Percentiles rank a stretch among this genome's conserved stretches.
These are phyloP conservation scores for Leishmania aethiopica DNA, from an alignment of 208 protist species.

Conservation along the genomic window DNA sequence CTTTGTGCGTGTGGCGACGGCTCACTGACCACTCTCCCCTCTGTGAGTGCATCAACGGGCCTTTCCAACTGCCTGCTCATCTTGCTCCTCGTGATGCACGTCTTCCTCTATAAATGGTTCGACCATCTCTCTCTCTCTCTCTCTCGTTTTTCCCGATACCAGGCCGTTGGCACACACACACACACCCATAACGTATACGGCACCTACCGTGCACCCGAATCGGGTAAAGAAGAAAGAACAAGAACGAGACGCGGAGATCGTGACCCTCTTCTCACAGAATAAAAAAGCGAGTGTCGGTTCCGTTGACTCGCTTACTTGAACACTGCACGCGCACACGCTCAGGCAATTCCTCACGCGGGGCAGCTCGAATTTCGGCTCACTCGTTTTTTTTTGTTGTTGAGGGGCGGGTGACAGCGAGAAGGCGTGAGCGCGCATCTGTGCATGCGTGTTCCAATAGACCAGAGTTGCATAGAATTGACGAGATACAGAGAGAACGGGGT, in stretches of 20 bases:
- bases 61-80: background rate
- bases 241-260: background rate
- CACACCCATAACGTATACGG: background rate
- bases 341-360: background rate
- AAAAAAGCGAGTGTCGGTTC: background rate
- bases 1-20: background rate
- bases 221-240: background rate
- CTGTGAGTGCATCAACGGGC: background rate
- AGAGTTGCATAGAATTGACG: background rate
- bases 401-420: background rate
- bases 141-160: background rate
- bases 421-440: slow-evolving; percentile 1
- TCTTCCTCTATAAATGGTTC: background rate
- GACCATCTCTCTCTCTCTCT: background rate
- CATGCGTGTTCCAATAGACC: background rate
- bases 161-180: background rate
- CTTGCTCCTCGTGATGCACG: background rate
- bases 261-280: background rate
- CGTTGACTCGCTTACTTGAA: background rate
- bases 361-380: background rate
- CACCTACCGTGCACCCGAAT: background rate
- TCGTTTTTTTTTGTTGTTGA: background rate
- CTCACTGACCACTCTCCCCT: background rate
- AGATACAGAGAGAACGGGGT: background rate
- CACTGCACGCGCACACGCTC: background rate